Evolutionary conservation across 768 basidiomycete genomes (phyloP).

Genomic region (Tremella yokohamensis): DNA sequence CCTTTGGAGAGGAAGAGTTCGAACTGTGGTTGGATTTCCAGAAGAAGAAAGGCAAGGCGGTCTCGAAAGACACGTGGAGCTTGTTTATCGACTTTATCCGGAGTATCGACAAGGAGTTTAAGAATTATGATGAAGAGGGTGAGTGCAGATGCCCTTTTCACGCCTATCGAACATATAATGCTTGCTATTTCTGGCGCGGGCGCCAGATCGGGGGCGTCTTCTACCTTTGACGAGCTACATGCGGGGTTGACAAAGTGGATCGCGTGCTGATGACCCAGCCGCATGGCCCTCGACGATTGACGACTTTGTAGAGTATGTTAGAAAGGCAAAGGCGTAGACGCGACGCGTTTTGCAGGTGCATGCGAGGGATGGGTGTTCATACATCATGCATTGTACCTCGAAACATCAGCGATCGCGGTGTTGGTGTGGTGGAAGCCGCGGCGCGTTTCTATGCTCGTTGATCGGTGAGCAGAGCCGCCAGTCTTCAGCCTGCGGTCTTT

Average conservation of each 20-base stretch:
- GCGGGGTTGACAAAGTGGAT: background rate
- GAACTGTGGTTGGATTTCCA: slow-evolving; percentile 50
- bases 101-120: slow-evolving; percentile 45
- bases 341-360: no score
- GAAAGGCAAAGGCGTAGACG: background rate
- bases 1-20: slow-evolving; percentile 40
- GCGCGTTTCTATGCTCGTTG: no score
- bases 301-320: slow-evolving; percentile 47
- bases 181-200: background rate
- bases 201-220: background rate
- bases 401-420: no score
- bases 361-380: no score
- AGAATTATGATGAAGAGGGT: slow-evolving; percentile 51
- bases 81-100: slow-evolving; percentile 46
- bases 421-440: no score
- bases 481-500: no score
- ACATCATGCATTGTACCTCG: no score
- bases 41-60: slow-evolving; percentile 39
- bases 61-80: slow-evolving; percentile 50
- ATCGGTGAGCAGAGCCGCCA: no score
- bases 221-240: background rate
- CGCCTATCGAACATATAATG: background rate
- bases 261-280: slow-evolving; percentile 20
- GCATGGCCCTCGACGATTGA: slow-evolving; percentile 52
- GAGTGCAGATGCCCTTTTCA: slow-evolving; percentile 14